Evolutionary conservation across 2,329 filamentous ascomycete species (phyloP).

Genomic region (Knoxdaviesia capensis): DNA sequence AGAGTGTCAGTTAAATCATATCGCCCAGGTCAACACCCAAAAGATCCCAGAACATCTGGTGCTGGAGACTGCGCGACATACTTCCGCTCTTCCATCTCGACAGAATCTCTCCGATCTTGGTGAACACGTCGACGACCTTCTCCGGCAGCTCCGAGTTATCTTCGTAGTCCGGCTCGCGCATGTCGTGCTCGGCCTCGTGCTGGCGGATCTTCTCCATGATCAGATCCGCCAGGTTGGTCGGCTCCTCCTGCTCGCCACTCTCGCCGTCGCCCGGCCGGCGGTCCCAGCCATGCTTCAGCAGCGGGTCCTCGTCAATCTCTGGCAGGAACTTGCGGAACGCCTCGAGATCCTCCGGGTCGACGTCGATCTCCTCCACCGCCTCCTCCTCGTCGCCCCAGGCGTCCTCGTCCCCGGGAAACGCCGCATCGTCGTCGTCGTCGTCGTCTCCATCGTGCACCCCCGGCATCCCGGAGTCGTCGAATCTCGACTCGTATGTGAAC

Average conservation of each 20-base stretch:
- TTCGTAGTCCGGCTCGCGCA: slow-evolving; percentile 25
- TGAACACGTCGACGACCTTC: slow-evolving; percentile 87
- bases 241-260: slow-evolving; percentile 24
- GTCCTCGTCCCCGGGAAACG: slow-evolving; percentile 24
- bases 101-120: slow-evolving; percentile 30
- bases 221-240: slow-evolving; percentile 73
- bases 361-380: slow-evolving; percentile 50
- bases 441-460: slow-evolving; percentile 24
- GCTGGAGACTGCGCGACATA: no score
- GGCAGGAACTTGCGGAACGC: slow-evolving; percentile 83
- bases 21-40: no score
- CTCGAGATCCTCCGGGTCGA: slow-evolving; percentile 76
- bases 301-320: slow-evolving; percentile 48
- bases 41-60: no score
- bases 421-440: slow-evolving; percentile 17
- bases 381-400: slow-evolving; percentile 69
- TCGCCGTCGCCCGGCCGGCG: slow-evolving; percentile 21
- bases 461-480: slow-evolving; percentile 23
- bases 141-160: slow-evolving; percentile 73
- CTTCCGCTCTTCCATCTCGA: slow-evolving; percentile 5
- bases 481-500: slow-evolving; percentile 65
- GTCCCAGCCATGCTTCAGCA: slow-evolving; percentile 46
- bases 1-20: no score
- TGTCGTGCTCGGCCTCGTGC: slow-evolving; percentile 51
- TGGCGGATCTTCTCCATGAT: slow-evolving; percentile 89